Evolutionary conservation across 306 rosid genomes (phyloP).

Genomic region (Gastrolobium villosum): DNA sequence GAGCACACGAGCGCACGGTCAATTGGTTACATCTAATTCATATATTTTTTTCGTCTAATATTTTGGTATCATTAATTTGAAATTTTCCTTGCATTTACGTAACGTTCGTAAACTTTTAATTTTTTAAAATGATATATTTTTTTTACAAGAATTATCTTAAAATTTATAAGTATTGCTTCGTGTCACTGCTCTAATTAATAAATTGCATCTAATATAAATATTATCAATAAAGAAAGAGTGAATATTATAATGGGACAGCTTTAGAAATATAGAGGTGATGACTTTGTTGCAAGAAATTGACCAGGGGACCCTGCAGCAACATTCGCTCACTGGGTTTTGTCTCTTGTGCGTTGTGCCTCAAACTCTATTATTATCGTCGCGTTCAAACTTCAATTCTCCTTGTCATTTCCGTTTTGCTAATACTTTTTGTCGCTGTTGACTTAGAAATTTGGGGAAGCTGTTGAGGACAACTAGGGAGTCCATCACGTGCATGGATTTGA

Average conservation of each 20-base stretch:
- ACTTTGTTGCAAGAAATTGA: constrained; percentile 32
- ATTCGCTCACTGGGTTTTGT: constrained; percentile 32
- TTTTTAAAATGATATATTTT: too few species aligned
- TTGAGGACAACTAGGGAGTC: constrained; percentile 28
- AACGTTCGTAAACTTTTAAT: too few species aligned
- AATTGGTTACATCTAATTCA: too few species aligned
- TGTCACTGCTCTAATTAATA: too few species aligned
- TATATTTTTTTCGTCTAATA: too few species aligned
- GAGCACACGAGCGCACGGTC: too few species aligned
- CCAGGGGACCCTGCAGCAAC: constrained; percentile 30
- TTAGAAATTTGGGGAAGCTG: constrained; percentile 26
- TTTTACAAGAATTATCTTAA: too few species aligned
- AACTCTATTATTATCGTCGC: neutral
- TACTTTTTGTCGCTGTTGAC: constrained; percentile 65
- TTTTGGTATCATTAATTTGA: too few species aligned
- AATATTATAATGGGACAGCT: neutral
- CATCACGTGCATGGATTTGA: constrained; percentile 86
- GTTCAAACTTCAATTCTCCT: constrained; percentile 36
- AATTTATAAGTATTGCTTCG: too few species aligned
- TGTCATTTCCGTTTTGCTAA: constrained; percentile 34
- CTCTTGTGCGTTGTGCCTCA: constrained; percentile 4
- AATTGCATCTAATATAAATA: too few species aligned
- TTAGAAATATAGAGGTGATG: neutral
- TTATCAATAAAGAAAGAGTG: too few species aligned
- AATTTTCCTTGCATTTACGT: too few species aligned